These are phyloP conservation scores for Dioszegia crocea DNA, from an alignment of 768 basidiomycete genomes.

Conservation along the genomic window DNA sequence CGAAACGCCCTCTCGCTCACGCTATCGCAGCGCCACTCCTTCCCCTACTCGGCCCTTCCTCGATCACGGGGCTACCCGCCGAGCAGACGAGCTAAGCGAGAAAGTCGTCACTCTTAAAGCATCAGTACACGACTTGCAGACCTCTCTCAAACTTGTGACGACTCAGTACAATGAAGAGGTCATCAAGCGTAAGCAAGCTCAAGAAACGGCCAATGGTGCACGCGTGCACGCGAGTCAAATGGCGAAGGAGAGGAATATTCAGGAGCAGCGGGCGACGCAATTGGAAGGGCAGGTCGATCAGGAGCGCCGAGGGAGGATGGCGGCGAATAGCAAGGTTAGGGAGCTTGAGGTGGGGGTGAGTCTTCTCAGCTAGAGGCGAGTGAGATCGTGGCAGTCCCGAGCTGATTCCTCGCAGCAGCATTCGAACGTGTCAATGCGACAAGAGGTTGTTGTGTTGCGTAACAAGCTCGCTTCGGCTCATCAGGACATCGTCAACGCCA, in stretches of 20 bases:
- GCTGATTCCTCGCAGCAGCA: background rate
- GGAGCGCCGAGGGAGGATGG: no score
- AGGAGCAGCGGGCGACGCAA: background rate
- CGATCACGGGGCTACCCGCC: background rate
- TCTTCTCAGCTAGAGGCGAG: background rate
- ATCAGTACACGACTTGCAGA: background rate
- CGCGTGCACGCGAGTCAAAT: slow-evolving; percentile 17
- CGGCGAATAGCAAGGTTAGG: no score
- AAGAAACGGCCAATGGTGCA: slow-evolving; percentile 6
- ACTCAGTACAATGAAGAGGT: slow-evolving; percentile 7
- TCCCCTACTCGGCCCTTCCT: background rate
- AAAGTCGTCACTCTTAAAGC: background rate
- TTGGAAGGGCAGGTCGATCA: slow-evolving; percentile 7
- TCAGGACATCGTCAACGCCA: background rate
- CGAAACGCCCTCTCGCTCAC: background rate
- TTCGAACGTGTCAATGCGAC: background rate
- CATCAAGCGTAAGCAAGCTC: background rate
- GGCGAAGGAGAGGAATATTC: slow-evolving; percentile 15
- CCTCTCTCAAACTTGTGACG: background rate
- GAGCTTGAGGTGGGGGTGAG: no score
- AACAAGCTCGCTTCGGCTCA: background rate
- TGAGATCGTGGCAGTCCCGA: background rate
- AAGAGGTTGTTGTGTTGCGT: background rate
- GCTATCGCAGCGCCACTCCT: slow-evolving; percentile 1
- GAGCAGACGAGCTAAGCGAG: background rate